phyloP scores from a whole-genome alignment of 805 yeast genomes.

The Candida methanosorbosa region DNA sequence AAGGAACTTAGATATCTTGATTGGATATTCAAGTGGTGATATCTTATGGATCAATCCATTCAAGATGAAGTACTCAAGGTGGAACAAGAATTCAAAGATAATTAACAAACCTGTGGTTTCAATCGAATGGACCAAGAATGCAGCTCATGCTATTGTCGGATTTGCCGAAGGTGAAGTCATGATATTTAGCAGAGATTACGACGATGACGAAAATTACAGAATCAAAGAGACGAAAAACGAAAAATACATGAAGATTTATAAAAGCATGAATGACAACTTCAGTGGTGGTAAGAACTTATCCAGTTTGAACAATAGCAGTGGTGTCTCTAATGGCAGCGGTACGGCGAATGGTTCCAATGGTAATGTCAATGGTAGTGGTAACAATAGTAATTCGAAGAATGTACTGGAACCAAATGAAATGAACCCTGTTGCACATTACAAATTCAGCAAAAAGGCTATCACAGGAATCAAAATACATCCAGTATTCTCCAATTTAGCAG shows the following conservation, averaged over 20 bases:
- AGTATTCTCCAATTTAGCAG: conserved; percentile 27
- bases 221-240: conserved; percentile 16
- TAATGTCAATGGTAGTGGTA: too few relatives aligned
- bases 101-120: conserved; percentile 35
- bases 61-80: conserved; percentile 36
- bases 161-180: conserved; percentile 55
- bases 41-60: conserved; percentile 51
- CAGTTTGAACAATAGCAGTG: too few relatives aligned
- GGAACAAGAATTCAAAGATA: conserved; percentile 41
- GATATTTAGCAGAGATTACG: conserved; percentile 41
- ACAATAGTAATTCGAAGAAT: too few relatives aligned
- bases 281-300: background rate
- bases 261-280: conserved; percentile 3
- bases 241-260: conserved; percentile 25
- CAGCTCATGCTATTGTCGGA: conserved; percentile 45
- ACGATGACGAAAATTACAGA: conserved; percentile 30
- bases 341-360: too few relatives aligned
- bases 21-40: conserved; percentile 66
- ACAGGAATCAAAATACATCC: conserved; percentile 40
- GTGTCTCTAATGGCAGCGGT: too few relatives aligned
- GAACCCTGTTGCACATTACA: conserved; percentile 53
- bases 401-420: conserved; percentile 2
- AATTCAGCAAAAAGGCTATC: conserved; percentile 50
- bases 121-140: conserved; percentile 38
- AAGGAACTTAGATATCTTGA: conserved; percentile 37